Base-by-base conservation (phyloP, 768 basidiomycete genomes). In the Naganishia onofrii region DNA sequence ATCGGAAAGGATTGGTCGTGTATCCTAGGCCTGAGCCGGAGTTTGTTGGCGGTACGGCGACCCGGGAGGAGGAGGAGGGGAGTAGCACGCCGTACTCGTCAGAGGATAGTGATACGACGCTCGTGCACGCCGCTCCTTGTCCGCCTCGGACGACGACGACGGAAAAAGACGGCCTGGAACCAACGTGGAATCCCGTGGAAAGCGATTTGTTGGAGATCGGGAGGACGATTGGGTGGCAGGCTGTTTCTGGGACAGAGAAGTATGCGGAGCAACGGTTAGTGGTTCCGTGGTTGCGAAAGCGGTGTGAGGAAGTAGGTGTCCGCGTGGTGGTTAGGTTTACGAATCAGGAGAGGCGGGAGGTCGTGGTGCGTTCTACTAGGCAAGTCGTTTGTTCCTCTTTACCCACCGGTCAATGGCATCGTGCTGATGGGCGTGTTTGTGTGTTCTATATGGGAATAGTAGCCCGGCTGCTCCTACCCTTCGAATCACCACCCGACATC, bases 11-110 rank as follows among this genome's bases (percentile, higher is more conserved):
- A 7, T 81, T 90, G 23, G 83, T 85, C 65, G 85, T 89, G 0
- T 88, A 83, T 72, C 82, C 85, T 29, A 82, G 88, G 12, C 88
- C 88, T 0, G 88, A 88, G 66, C 87, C 87, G 1, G 74, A 80
- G 29, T 84, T 21, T 31, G 15, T 15, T 36, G 65, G 5, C 13
- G 12, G 48, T 1, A 29, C 32, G 12, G 26, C 26, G 15, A 54
- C 13, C 29, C 9, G 42, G 9, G 42, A 42, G 13, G 42, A 42
- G 42, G 9, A 17, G 42, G 42, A 42, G 42, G 42, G 15, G 15
- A 42, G 7, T 15, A 15, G 8, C 9, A 42, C 42, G 15, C 42
- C 42, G 42, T 42, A 42, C 15, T 42, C 42, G 42, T 28, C 34
- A 2, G 26, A 54, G 7, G 58, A 55, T 34, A 66, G 65, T 19